These are phyloP conservation scores for Ophiostoma montium DNA, from an alignment of 2,329 filamentous ascomycete genomes.

Conservation along the genomic window DNA sequence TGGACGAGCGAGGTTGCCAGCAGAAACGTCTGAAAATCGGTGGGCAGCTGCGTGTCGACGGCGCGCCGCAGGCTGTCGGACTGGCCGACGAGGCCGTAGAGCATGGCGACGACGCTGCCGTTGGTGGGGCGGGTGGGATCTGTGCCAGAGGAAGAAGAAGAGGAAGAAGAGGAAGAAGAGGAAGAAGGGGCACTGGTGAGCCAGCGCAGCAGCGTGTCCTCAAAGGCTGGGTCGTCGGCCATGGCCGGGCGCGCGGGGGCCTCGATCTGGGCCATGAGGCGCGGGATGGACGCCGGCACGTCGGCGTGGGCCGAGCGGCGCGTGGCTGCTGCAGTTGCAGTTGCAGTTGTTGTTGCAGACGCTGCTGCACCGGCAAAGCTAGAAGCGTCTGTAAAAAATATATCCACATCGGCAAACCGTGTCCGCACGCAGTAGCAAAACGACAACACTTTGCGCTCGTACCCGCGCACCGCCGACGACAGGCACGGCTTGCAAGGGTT, in stretches of 20 bases:
- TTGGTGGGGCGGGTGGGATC: no score
- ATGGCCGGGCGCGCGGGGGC: constrained; percentile 1
- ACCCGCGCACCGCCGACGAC: constrained; percentile 16
- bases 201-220: constrained; percentile 17
- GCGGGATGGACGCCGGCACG: constrained; percentile 9
- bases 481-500: constrained; percentile 18
- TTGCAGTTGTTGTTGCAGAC: neutral
- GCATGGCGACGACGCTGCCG: constrained; percentile 18
- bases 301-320: neutral
- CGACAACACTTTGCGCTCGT: constrained; percentile 17
- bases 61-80: constrained; percentile 13
- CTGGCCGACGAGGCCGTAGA: constrained; percentile 16
- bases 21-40: constrained; percentile 18
- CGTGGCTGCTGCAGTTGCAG: neutral
- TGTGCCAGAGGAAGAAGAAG: no score
- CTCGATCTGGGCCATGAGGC: constrained; percentile 10
- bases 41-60: constrained; percentile 14
- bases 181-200: constrained; percentile 17
- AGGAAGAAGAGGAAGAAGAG: no score
- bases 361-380: no score
- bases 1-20: constrained; percentile 18
- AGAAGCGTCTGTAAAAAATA: constrained; percentile 11
- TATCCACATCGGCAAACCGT: constrained; percentile 19
- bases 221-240: constrained; percentile 11
- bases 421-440: constrained; percentile 20